These are phyloP conservation scores for Pythium biforme DNA, from an alignment of 352 stramenopile species.

Conservation along the genomic window DNA sequence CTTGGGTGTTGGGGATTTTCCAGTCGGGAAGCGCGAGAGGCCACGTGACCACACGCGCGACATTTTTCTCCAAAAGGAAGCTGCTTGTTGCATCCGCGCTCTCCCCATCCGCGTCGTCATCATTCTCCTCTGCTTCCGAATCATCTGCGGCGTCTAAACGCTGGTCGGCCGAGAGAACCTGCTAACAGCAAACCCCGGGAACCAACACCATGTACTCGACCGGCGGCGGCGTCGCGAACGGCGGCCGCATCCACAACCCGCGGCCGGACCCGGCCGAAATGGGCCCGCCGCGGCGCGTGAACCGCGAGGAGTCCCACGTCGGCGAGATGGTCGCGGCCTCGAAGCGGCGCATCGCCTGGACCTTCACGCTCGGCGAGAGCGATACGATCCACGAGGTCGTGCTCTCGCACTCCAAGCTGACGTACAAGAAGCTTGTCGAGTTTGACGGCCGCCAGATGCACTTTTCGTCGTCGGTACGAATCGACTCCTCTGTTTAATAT, in stretches of 20 bases:
- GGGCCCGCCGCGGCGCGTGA: conserved; percentile 67
- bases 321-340: conserved; percentile 76
- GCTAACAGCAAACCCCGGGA: neutral
- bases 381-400: conserved; percentile 75
- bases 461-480: conserved; percentile 67
- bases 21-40: neutral
- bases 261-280: conserved; percentile 64
- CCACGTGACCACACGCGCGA: neutral
- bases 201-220: conserved; percentile 49
- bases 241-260: conserved; percentile 66
- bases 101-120: neutral
- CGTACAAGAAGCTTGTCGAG: conserved; percentile 84
- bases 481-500: neutral
- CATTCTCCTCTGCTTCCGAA: conserved; percentile 3
- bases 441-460: conserved; percentile 83
- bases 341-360: conserved; percentile 84
- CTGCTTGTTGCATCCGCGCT: no score
- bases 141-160: neutral
- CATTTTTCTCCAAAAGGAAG: conserved; percentile 6
- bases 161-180: no score
- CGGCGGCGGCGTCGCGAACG: conserved; percentile 40
- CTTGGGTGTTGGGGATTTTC: neutral
- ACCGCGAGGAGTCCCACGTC: conserved; percentile 74
- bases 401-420: conserved; percentile 82
- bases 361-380: conserved; percentile 74